These are phyloP conservation scores for Apiospora kogelbergensis DNA, from an alignment of 2,329 filamentous ascomycete species.

Conservation along the genomic window DNA sequence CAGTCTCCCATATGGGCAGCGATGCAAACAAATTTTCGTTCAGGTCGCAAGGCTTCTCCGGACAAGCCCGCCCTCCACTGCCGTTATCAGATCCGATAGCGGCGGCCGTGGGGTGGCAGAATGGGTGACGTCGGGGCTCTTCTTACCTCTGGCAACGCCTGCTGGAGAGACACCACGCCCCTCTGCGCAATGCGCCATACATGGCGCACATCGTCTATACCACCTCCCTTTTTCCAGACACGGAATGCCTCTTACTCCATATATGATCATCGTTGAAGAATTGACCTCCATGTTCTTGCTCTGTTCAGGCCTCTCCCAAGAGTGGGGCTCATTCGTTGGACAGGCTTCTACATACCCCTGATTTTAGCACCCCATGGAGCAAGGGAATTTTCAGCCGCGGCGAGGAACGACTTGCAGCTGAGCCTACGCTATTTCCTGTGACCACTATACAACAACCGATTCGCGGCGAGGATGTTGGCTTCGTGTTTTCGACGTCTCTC, in stretches of 20 bases:
- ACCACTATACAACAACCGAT: no score
- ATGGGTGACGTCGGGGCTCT: background rate
- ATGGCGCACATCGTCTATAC: no score
- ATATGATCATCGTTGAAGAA: no score
- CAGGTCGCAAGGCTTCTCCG: slow-evolving; percentile 17
- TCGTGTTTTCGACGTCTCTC: background rate
- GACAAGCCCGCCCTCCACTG: background rate
- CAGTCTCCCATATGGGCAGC: slow-evolving; percentile 12
- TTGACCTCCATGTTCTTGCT: background rate
- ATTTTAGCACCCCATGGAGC: background rate
- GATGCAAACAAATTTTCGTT: slow-evolving; percentile 7
- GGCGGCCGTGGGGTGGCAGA: slow-evolving; percentile 13
- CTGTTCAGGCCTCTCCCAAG: background rate
- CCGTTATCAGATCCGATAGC: slow-evolving; percentile 28
- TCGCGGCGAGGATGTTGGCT: background rate
- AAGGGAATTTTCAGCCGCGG: background rate
- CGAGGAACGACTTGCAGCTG: background rate
- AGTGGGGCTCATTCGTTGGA: background rate
- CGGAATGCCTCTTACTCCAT: no score
- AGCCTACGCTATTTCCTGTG: background rate
- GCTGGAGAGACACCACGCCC: no score
- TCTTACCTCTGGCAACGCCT: background rate
- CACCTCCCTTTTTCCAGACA: no score
- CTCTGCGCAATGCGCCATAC: no score
- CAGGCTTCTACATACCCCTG: background rate